A percentile compares a stretch with the other conserved stretches of the same genome.
Evolutionary conservation across 768 basidiomycete genomes (phyloP).

Genomic region (Suillus ampliporus): DNA sequence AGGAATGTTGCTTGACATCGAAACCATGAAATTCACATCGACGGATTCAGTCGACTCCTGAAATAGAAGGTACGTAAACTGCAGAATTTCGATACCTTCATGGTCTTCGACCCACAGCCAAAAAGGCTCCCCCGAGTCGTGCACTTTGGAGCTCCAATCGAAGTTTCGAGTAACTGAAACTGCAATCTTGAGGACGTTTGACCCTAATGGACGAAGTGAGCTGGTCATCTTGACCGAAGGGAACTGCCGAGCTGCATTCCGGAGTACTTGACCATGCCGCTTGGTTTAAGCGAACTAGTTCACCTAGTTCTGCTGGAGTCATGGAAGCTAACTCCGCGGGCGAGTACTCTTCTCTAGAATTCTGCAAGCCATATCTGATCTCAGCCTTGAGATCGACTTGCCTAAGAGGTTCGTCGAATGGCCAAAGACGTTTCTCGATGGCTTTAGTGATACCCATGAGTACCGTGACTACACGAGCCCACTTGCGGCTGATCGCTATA

Average conservation of each 20-base stretch:
- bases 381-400: slow-evolving; percentile 83
- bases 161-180: slow-evolving; percentile 71
- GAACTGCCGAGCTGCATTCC: slow-evolving; percentile 83
- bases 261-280: slow-evolving; percentile 77
- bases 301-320: slow-evolving; percentile 72
- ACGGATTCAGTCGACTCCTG: slow-evolving; percentile 65
- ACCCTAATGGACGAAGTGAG: slow-evolving; percentile 79
- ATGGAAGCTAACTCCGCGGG: slow-evolving; percentile 75
- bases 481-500: slow-evolving; percentile 91
- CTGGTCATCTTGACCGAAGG: slow-evolving; percentile 73
- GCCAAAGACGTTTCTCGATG: slow-evolving; percentile 92
- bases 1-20: slow-evolving; percentile 61
- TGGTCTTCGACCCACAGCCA: slow-evolving; percentile 97
- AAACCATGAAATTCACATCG: slow-evolving; percentile 80
- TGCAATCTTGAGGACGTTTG: slow-evolving; percentile 81
- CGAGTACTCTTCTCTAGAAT: slow-evolving; percentile 82
- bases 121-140: slow-evolving; percentile 83
- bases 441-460: slow-evolving; percentile 94
- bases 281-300: slow-evolving; percentile 88
- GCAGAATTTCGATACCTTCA: slow-evolving; percentile 80
- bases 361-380: slow-evolving; percentile 76
- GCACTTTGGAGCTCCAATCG: slow-evolving; percentile 78
- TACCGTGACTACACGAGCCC: slow-evolving; percentile 80
- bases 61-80: slow-evolving; percentile 74
- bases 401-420: slow-evolving; percentile 88